Conservation (phyloP, 192 early-diverging fungal species). For the Dissophora ornata region DNA sequence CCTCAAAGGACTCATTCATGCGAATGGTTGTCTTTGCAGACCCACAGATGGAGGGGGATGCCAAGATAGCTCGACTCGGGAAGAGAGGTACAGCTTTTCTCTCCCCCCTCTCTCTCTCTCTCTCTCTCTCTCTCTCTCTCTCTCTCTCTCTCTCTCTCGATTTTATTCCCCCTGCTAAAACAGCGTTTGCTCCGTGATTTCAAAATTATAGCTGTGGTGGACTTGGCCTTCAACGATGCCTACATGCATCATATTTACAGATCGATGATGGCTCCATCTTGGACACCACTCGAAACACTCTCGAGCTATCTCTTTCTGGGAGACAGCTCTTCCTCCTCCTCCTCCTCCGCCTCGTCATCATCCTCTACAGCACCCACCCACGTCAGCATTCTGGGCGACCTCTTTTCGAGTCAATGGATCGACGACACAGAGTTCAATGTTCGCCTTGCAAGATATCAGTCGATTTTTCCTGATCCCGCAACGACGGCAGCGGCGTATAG, state of each 20-base stretch:
- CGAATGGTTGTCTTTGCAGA: slow-evolving; percentile 72
- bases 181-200: too few species aligned
- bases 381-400: slow-evolving; percentile 69
- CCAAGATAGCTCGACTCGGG: slow-evolving; percentile 67
- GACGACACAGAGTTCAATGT: slow-evolving; percentile 63
- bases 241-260: slow-evolving; percentile 68
- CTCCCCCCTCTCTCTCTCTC: neutral
- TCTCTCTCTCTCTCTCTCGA: too few species aligned
- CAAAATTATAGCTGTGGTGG: slow-evolving; percentile 42
- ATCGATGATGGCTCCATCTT: slow-evolving; percentile 58
- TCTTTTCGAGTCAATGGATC: slow-evolving; percentile 77
- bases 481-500: slow-evolving; percentile 16
- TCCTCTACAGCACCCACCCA: slow-evolving; percentile 59
- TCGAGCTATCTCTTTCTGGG: neutral
- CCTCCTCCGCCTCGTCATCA: too few species aligned
- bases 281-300: slow-evolving; percentile 22
- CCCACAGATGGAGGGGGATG: slow-evolving; percentile 76
- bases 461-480: slow-evolving; percentile 60
- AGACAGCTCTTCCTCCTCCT: too few species aligned
- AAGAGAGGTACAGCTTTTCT: slow-evolving; percentile 48
- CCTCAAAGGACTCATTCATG: slow-evolving; percentile 42
- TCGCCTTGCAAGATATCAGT: slow-evolving; percentile 65
- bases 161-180: too few species aligned
- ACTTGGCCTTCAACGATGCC: slow-evolving; percentile 68
- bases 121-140: neutral